A percentile compares a stretch with the other conserved stretches of the same genome.
phyloP scores from a whole-genome alignment of 2,329 filamentous ascomycete genomes.

The Lomentospora prolificans region DNA sequence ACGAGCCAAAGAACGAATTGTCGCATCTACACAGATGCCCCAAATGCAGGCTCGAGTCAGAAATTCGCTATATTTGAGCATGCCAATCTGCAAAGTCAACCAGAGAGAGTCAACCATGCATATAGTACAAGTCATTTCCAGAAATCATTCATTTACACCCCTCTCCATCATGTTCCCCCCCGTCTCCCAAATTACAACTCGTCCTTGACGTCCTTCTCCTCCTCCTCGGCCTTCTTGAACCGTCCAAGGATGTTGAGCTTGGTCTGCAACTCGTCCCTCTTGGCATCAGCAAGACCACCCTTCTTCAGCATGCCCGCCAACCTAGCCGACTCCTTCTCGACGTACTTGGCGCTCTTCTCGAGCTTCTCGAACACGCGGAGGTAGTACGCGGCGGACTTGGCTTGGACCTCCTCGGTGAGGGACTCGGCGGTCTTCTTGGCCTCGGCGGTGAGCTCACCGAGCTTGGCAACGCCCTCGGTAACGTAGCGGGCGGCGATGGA shows the following conservation, averaged over 20 bases:
- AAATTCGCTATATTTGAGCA: neutral
- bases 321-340: slow-evolving; percentile 73
- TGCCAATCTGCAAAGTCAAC: neutral
- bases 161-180: neutral
- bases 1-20: no score
- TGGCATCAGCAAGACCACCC: slow-evolving; percentile 73
- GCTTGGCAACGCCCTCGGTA: slow-evolving; percentile 43
- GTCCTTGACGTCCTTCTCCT: slow-evolving; percentile 53
- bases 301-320: slow-evolving; percentile 74
- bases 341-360: slow-evolving; percentile 65
- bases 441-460: slow-evolving; percentile 56
- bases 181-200: slow-evolving; percentile 46
- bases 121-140: no score
- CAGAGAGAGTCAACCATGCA: neutral
- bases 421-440: slow-evolving; percentile 59
- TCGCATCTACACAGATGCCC: no score
- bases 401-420: slow-evolving; percentile 50
- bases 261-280: slow-evolving; percentile 77
- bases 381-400: slow-evolving; percentile 90
- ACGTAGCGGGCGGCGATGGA: slow-evolving; percentile 60
- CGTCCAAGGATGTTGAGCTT: slow-evolving; percentile 81
- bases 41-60: no score
- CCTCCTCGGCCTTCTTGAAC: slow-evolving; percentile 61
- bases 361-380: slow-evolving; percentile 84
- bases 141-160: neutral